These are phyloP conservation scores for Colletotrichum paranaense DNA, from an alignment of 2,329 filamentous ascomycete genomes.

Conservation along the genomic window DNA sequence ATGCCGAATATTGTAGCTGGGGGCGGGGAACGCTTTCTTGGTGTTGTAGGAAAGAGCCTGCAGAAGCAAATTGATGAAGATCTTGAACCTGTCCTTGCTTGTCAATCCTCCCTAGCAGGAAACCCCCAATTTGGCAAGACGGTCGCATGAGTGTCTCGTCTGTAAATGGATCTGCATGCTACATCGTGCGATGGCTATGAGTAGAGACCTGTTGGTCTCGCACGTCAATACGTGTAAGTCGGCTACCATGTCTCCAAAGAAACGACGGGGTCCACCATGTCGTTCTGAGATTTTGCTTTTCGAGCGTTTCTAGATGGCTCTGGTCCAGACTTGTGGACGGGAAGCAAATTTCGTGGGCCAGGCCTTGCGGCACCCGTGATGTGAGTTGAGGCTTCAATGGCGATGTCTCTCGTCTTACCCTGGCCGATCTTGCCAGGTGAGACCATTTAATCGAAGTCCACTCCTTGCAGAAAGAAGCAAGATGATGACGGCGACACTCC, in stretches of 20 bases:
- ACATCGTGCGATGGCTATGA: neutral
- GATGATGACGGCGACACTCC: neutral
- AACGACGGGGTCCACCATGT: neutral
- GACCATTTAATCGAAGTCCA: neutral
- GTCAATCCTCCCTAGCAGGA: neutral
- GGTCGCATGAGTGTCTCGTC: neutral
- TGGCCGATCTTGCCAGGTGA: neutral
- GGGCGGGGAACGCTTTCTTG: neutral
- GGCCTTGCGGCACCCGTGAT: neutral
- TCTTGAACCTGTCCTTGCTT: neutral
- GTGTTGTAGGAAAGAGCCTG: neutral
- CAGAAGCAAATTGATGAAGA: neutral
- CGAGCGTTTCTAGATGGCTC: neutral
- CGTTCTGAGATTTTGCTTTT: neutral
- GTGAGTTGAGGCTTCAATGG: neutral
- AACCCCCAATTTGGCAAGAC: neutral
- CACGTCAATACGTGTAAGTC: neutral
- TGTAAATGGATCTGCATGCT: neutral
- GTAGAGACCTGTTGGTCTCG: neutral
- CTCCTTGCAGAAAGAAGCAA: conserved; percentile 21
- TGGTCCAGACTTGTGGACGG: neutral
- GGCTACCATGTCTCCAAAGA: neutral
- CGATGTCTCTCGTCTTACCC: neutral
- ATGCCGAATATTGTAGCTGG: neutral
- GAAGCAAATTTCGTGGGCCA: neutral